A percentile compares a stretch with the other conserved stretches of the same genome.
Conservation (phyloP, 1,284 basidiomycete genomes). For the Macrocystidia cucumis region DNA sequence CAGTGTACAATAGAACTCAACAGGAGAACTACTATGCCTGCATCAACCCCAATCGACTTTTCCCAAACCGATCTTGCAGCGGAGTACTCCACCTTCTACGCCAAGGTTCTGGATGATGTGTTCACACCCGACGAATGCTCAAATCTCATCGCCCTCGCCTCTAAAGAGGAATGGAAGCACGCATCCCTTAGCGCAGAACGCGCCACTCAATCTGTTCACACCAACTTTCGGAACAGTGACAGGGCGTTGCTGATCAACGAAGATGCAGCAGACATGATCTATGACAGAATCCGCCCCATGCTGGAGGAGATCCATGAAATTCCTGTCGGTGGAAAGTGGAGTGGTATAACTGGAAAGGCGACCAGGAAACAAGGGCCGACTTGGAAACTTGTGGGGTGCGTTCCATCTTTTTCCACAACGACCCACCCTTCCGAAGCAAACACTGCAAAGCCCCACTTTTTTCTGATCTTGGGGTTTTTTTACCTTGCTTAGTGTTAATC, state of each 20-base stretch:
- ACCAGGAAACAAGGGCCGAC: conserved; percentile 23
- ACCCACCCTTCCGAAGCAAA: not conserved
- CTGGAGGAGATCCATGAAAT: conserved; percentile 23
- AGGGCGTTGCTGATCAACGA: conserved; percentile 20
- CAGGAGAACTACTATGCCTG: too few relatives aligned
- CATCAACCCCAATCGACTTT: conserved; percentile 20
- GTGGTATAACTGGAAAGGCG: conserved; percentile 21
- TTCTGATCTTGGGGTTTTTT: not conserved
- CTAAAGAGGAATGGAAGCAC: conserved; percentile 20
- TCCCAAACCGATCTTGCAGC: conserved; percentile 19
- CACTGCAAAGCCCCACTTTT: not conserved
- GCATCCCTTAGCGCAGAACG: conserved; percentile 20
- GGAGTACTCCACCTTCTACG: conserved; percentile 24
- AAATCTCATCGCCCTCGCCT: conserved; percentile 18
- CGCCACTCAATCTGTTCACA: conserved; percentile 19
- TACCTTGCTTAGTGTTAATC: conserved; percentile 18
- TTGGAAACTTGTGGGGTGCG: conserved; percentile 24
- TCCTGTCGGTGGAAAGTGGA: conserved; percentile 18
- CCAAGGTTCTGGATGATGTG: conserved; percentile 25
- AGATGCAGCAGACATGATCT: conserved; percentile 18
- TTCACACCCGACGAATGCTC: conserved; percentile 26
- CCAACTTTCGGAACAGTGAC: conserved; percentile 28
- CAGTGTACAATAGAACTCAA: too few relatives aligned
- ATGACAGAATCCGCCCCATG: conserved; percentile 21
- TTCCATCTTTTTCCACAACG: not conserved